Conservation (phyloP, 1,284 basidiomycete genomes). For the Golubevia sp. region DNA sequence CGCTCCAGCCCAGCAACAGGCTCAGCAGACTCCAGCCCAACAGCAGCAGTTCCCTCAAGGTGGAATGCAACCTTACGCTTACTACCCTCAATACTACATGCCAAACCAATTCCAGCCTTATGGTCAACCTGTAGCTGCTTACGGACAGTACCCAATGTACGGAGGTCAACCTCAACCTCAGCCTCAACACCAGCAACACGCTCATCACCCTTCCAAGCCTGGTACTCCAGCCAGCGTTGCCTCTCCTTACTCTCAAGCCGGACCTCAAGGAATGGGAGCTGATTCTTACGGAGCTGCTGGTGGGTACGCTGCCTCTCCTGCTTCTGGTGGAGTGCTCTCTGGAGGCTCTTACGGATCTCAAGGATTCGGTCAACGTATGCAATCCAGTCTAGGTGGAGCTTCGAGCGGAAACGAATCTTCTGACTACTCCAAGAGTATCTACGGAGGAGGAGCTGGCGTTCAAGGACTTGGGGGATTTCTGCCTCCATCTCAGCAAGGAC, state of each 20-base stretch:
- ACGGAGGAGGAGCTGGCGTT: slow-evolving; percentile 21
- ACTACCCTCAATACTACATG: slow-evolving; percentile 62
- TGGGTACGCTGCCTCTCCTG: slow-evolving; percentile 14
- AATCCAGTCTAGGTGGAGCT: slow-evolving; percentile 21
- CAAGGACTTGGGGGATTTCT: slow-evolving; percentile 9
- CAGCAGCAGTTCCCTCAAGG: slow-evolving; percentile 44
- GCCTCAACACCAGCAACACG: slow-evolving; percentile 1
- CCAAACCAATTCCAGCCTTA: slow-evolving; percentile 62
- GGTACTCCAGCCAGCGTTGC: slow-evolving; percentile 41
- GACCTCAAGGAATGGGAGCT: slow-evolving; percentile 9
- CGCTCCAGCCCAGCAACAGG: slow-evolving; percentile 16
- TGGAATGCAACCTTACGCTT: slow-evolving; percentile 55
- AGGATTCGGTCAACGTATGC: slow-evolving; percentile 38
- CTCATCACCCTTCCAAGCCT: slow-evolving; percentile 46
- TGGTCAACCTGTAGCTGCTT: slow-evolving; percentile 52
- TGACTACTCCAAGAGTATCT: slow-evolving; percentile 51
- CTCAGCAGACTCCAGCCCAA: slow-evolving; percentile 15
- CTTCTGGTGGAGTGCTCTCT: not conserved
- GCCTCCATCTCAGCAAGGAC: not conserved
- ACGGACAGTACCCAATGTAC: slow-evolving; percentile 60
- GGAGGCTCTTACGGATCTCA: slow-evolving; percentile 39
- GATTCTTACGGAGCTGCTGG: slow-evolving; percentile 14
- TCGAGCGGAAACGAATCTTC: slow-evolving; percentile 16
- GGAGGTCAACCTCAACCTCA: slow-evolving; percentile 40
- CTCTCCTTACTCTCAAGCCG: slow-evolving; percentile 40